Evolutionary conservation across 768 basidiomycete species (phyloP), one percentile per base, ranked within the genome.

Genomic region (Tulasnella sp.): DNA sequence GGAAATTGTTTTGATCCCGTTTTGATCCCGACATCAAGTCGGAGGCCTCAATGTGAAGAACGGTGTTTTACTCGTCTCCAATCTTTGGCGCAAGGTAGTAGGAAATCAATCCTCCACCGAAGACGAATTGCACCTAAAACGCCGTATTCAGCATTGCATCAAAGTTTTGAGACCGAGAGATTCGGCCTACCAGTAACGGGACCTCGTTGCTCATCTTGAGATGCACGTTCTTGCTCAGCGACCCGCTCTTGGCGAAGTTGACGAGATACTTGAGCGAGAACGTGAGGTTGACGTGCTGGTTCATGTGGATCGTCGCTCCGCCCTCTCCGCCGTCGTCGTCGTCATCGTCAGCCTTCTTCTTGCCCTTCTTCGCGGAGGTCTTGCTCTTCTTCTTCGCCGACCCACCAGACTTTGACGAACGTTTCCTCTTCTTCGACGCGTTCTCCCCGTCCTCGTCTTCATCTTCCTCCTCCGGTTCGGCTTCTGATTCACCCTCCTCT

Each of bases 71-170:
- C 72, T 94, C 92, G 76, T 94, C 92, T 37, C 91, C 90, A 74
- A 95, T 95, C 83, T 98, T 98, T 29, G 95, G 95, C 59, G 95
- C 95, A 70, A 98, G 86, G 84, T 95, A 98, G 84, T 96, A 98
- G 74, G 90, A 87, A 79, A 98, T 92, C 76, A 86, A 84, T 1
- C 95, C 95, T 78, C 92, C 90, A 62, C 88, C 88, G 77, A 97
- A 98, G 74, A 90, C 88, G 81, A 95, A 98, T 42, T 90, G 88
- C 52, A 95, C 92, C 92, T 94, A 26, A 7, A 39, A n/a, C 3
- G 62, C 59, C 68, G 32, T 65, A 71, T 62, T 41, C 37, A 9
- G 72, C 22, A 41, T 73, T 12, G 11, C 37, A 75, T 36, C 34
- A 22, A 72, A 35, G 39, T 70, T 71, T 26, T 63, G 22, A 69